Evolutionary conservation across 768 basidiomycete species (phyloP).

Genomic region (Mycena maculata): DNA sequence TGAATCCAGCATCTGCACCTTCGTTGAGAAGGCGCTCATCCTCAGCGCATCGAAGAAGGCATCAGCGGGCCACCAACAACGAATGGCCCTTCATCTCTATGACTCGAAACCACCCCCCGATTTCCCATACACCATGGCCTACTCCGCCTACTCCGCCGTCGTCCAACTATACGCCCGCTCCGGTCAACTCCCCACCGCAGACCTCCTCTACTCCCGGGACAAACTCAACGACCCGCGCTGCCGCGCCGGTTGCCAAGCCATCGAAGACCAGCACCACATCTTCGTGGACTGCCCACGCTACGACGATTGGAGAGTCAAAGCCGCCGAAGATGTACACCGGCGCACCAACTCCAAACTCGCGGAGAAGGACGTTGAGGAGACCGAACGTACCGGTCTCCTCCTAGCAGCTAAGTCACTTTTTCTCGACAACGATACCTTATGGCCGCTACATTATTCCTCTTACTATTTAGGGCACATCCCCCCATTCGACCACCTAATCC

Average conservation of each 20-base stretch:
- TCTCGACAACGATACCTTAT: background rate
- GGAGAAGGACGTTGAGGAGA: background rate
- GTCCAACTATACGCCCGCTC: constrained; percentile 39
- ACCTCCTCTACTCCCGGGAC: background rate
- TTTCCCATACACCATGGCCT: constrained; percentile 30
- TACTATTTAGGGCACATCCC: constrained; percentile 14
- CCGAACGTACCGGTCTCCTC: background rate
- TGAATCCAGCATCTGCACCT: constrained; percentile 12
- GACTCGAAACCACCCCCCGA: constrained; percentile 25
- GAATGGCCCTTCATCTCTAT: background rate
- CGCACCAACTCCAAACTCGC: background rate
- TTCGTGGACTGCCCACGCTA: background rate
- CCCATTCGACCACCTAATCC: background rate
- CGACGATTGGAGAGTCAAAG: background rate
- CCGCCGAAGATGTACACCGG: background rate
- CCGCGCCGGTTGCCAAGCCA: background rate
- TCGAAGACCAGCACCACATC: constrained; percentile 10
- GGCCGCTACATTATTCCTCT: background rate
- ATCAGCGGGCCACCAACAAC: background rate
- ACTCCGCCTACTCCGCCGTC: constrained; percentile 36
- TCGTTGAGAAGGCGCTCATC: background rate
- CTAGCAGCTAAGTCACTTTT: constrained; percentile 11
- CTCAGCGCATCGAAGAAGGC: background rate
- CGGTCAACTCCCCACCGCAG: constrained; percentile 36
- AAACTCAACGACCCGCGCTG: background rate